Evolutionary conservation across 2,329 filamentous ascomycete genomes (phyloP), one percentile per base, ranked within the genome.

Genomic region (Xylaria sp.): DNA sequence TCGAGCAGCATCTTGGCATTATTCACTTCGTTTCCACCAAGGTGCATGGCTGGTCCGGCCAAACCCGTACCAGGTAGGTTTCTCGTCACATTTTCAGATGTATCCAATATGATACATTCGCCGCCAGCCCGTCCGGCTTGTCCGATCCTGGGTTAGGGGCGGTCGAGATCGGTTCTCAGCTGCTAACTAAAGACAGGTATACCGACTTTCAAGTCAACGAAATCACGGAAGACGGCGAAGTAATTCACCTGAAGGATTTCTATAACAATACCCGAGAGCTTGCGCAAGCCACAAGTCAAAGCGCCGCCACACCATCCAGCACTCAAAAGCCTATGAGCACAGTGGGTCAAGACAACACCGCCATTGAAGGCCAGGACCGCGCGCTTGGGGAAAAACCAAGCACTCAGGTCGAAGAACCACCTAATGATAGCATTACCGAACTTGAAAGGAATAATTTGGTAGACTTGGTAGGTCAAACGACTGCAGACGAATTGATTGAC

Each of bases 151-250:
- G n/a, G 15, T 19, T 21, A 8, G 3, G n/a, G 21, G 13, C 13
- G 23, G 10, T 21, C 27, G 8, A 37, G 29, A 21, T 27, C 11
- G 41, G 13, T 35, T 27, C 27, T 31, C 44, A 33, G 29, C 46
- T 56, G 37, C 63, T 71, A 29, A 69, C 43, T 53, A 31, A 17
- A 5, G 23, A 41, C 48, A 87, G 92, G 67, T 97, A 93, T 76
- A 94, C 93, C 3, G 93, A 97, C 75, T 97, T 97, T 71, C 81
- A 95, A 68, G 93, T 97, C 69, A 93, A 96, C 72, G 93, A 97
- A 76, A 94, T 97, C 64, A 80, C 85, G 19, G 87, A 88, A 29
- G 85, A 90, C 71, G 93, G 93, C 15, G 78, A 87, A 55, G 91
- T 96, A 13, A 75, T 95, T 54, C 92, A 94, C 75, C 80, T 97